Base-by-base conservation (phyloP, 1,284 basidiomycete species). In the Ceratobasidium sp. region DNA sequence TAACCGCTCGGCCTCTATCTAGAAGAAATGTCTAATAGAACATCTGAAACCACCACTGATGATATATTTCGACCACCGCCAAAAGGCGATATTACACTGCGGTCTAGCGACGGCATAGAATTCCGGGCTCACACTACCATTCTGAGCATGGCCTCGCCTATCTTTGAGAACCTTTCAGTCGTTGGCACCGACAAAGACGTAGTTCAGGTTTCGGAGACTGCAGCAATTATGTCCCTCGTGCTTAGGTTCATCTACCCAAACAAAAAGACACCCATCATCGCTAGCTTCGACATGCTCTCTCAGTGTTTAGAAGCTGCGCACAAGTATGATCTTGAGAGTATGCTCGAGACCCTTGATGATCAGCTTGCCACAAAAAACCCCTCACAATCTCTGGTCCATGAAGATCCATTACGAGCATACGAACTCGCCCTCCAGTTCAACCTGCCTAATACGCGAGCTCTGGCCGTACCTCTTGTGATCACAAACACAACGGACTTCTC, bases 241-340 rank as follows among this genome's bases (percentile, higher is more conserved):
- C 55, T 71, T 1, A 1, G 23, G 30, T 71, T 59, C 43, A 49
- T 71, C 44, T 71, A 71, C 23, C 67, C 67, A 13, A 47, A 26
- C n/a, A 2, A 71, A 2, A 30, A 32, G 13, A 5, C 32, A 4
- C 67, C 44, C 11, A 3, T 21, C 16, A 59, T 71, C 1, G 7
- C 35, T n/a, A 54, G n/a, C 6, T 7, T 44, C 38, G 38, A 44
- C 38, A 44, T 11, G n/a, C 5, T 44, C 18, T 23, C 32, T 7
- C 13, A 23, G 7, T 41, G n/a, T 7, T 7, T 61, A 5, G 6
- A 21, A 21, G 14, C 43, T 4, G 32, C 38, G 13, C 38, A 61
- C 9, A 61, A 61, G n/a, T 61, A 61, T 23, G 58, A 61, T 44
- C n/a, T 61, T 8, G 35, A n/a, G 11, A 9, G 55, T 14, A 35